These are phyloP conservation scores for Exsudoporus floridanus DNA, from an alignment of 1,284 basidiomycete genomes.

Conservation along the genomic window DNA sequence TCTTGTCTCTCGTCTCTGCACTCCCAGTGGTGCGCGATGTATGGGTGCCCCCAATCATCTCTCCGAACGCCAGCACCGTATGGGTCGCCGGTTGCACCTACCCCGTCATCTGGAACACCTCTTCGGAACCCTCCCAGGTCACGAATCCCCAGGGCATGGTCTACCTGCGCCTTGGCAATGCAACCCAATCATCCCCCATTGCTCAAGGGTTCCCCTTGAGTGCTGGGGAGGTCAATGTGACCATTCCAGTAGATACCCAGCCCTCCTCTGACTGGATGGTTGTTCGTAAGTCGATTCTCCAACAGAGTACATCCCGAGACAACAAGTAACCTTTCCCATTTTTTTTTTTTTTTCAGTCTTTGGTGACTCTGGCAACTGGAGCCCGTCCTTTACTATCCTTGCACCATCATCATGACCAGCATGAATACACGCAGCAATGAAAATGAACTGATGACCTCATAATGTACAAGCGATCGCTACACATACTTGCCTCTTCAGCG, in stretches of 20 bases:
- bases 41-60: constrained; percentile 44
- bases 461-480: constrained; percentile 5
- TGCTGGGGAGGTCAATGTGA: constrained; percentile 39
- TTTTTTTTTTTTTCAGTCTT: constrained; percentile 39
- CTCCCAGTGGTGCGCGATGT: constrained; percentile 42
- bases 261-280: constrained; percentile 38
- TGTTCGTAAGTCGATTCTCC: constrained; percentile 39
- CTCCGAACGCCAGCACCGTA: constrained; percentile 38
- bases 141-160: constrained; percentile 47
- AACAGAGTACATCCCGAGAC: background rate
- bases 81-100: constrained; percentile 45
- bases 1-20: constrained; percentile 30
- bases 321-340: background rate
- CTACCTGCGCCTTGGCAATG: constrained; percentile 38
- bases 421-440: constrained; percentile 5
- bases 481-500: constrained; percentile 2
- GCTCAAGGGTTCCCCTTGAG: constrained; percentile 43
- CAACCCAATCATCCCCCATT: constrained; percentile 34
- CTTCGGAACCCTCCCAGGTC: constrained; percentile 42
- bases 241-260: constrained; percentile 37
- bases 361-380: constrained; percentile 51
- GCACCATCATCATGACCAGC: constrained; percentile 18
- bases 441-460: constrained; percentile 15
- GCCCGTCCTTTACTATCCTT: constrained; percentile 39
- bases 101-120: constrained; percentile 49